Evolutionary conservation across 129 eudicot species (phyloP).

Genomic region (Artemisia argyi): DNA sequence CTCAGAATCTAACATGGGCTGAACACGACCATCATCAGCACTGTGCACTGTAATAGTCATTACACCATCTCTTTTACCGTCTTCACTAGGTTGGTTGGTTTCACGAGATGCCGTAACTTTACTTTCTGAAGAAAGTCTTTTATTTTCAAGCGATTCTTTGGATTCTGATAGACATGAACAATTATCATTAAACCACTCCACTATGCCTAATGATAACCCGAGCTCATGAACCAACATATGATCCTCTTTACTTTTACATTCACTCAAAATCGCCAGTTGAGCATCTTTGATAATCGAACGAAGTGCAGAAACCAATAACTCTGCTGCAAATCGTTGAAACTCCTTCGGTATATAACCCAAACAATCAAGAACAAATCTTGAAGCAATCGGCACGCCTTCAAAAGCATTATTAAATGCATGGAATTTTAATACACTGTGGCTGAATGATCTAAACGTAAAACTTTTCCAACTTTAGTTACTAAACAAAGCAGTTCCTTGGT

Average conservation of each 20-base stretch:
- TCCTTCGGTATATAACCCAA: conserved; percentile 67
- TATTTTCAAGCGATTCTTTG: conserved; percentile 31
- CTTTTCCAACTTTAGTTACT: conserved; percentile 62
- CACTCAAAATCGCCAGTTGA: conserved; percentile 49
- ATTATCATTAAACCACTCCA: conserved; percentile 75
- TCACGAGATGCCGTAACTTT: conserved; percentile 15
- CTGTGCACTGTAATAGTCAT: conserved; percentile 21
- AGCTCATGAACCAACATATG: conserved; percentile 78
- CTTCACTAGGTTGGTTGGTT: conserved; percentile 25
- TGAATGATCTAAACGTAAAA: conserved; percentile 65
- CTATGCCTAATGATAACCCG: conserved; percentile 73
- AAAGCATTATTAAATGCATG: conserved; percentile 41
- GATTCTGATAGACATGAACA: conserved; percentile 32
- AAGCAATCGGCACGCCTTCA: conserved; percentile 30
- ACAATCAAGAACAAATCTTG: conserved; percentile 72
- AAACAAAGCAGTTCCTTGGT: conserved; percentile 70
- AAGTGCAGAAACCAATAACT: conserved; percentile 65
- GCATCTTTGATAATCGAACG: conserved; percentile 54
- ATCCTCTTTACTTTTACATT: conserved; percentile 56
- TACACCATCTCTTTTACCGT: conserved; percentile 16
- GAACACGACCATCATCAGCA: conserved; percentile 21
- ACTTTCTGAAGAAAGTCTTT: background rate
- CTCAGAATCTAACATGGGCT: conserved; percentile 24
- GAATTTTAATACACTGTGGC: conserved; percentile 66
- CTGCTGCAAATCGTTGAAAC: conserved; percentile 66